Evolutionary conservation across 768 basidiomycete genomes (phyloP), one percentile per base, ranked within the genome.

Genomic region (Tricholoma sp.): DNA sequence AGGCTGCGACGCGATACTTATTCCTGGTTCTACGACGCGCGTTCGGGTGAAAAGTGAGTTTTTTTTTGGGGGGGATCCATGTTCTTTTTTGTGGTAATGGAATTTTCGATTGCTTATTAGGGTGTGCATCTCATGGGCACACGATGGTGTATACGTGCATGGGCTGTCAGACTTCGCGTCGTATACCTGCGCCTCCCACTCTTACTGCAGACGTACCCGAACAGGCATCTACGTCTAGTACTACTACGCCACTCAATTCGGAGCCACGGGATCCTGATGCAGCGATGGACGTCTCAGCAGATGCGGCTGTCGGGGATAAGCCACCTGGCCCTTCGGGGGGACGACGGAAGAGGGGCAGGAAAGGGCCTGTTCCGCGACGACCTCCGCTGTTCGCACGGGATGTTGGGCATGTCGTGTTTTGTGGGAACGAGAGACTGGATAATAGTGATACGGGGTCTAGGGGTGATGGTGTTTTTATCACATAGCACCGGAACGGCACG

Each of bases 11-110:
- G 66, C 74, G 0, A 76, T 86, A 7, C 74, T 94, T 4, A 61
- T 92, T 1, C 86, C 90, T 0, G 92, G 92, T 11, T 59, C 80
- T 1, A 85, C 88, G 1, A 80, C 82, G 0, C 76, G 74, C 1
- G 79, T 90, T 20, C 83, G 91, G 2, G 70, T 89, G 7, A 83
- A 83, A 71, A 69, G 92, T 89, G 55, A 29, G 83, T 62, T 10
- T 36, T 36, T 6, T 6, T 52, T 52, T 6, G 29, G n/a, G 17
- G 24, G 24, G 24, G 24, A 24, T 24, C 24, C 4, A 24, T 11
- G 57, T 53, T 10, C 57, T 59, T 28, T 6, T 53, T 36, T 49
- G n/a, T 6, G 1, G 33, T 24, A 4, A 24, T 24, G 24, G 24
- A 24, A 24, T 24, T 24, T 24, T 24, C 24, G 6, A 15, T 29